Evolutionary conservation across 345 rosid species (phyloP).

Genomic region (Sisymbrium altissimum): DNA sequence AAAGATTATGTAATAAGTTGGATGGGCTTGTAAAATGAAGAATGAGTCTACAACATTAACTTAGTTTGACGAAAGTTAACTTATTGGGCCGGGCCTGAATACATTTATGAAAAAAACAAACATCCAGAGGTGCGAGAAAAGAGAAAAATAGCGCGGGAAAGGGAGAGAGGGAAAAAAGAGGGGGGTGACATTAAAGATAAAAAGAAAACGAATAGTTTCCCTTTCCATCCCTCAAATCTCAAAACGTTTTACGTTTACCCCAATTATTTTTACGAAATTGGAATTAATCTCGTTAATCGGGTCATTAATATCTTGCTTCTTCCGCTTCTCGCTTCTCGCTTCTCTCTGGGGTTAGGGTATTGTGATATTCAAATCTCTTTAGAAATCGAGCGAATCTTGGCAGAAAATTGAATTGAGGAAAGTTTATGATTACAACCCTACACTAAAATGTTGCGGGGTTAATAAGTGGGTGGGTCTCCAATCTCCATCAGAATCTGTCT

Average conservation of each 20-base stretch:
- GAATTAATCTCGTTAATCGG: neutral
- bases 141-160: conserved; percentile 15
- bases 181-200: too few species aligned
- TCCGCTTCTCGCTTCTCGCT: too few species aligned
- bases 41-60: too few species aligned
- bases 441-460: neutral
- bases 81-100: neutral
- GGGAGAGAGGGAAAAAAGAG: conserved; percentile 11
- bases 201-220: neutral
- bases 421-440: neutral
- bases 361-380: neutral
- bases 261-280: neutral
- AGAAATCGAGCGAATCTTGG: neutral
- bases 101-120: neutral
- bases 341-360: neutral
- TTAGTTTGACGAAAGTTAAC: too few species aligned
- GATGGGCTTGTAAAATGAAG: too few species aligned
- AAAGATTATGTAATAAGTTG: too few species aligned
- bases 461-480: too few species aligned
- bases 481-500: conserved; percentile 1
- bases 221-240: neutral
- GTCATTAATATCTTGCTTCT: neutral
- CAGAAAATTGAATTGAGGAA: neutral
- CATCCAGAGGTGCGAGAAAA: neutral
- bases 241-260: neutral